Percentiles rank a stretch among this genome's conserved stretches.
These are phyloP conservation scores for Candida chilensis DNA, from an alignment of 805 yeast genomes.

Conservation along the genomic window DNA sequence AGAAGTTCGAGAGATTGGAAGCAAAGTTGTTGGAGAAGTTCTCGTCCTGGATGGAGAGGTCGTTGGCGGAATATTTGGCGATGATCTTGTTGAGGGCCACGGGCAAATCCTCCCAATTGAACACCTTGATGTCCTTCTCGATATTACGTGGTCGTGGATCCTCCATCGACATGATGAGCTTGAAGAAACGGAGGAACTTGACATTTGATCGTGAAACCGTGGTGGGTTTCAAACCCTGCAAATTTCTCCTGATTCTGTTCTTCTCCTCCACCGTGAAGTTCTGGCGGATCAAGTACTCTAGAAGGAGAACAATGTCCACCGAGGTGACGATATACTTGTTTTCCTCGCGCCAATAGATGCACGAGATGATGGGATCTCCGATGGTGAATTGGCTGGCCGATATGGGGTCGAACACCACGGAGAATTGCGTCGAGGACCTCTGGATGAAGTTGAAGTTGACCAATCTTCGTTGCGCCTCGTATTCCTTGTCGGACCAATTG, in stretches of 20 bases:
- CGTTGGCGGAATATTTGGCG: conserved; percentile 46
- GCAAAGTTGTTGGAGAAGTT: too few relatives aligned
- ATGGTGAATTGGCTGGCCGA: conserved; percentile 21
- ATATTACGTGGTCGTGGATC: conserved; percentile 62
- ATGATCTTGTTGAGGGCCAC: conserved; percentile 49
- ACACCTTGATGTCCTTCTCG: conserved; percentile 63
- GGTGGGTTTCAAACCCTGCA: conserved; percentile 61
- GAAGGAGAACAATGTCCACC: conserved; percentile 49
- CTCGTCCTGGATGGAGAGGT: too few relatives aligned
- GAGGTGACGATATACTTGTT: conserved; percentile 46
- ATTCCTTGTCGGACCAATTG: conserved; percentile 41
- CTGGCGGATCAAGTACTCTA: conserved; percentile 47
- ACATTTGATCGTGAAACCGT: background rate
- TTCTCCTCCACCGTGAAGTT: conserved; percentile 60
- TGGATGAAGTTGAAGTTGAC: conserved; percentile 34
- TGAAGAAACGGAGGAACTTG: conserved; percentile 17
- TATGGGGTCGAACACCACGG: conserved; percentile 25
- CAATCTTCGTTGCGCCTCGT: conserved; percentile 30
- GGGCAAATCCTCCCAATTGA: conserved; percentile 45
- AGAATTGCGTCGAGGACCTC: conserved; percentile 17
- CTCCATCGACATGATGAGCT: conserved; percentile 47
- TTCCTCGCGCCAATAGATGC: conserved; percentile 48
- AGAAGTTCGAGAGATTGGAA: too few relatives aligned
- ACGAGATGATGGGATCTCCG: conserved; percentile 40
- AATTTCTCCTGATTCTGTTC: conserved; percentile 57